Conservation (phyloP, 2,329 filamentous ascomycete genomes). For the Hymenoscyphus albidus region DNA sequence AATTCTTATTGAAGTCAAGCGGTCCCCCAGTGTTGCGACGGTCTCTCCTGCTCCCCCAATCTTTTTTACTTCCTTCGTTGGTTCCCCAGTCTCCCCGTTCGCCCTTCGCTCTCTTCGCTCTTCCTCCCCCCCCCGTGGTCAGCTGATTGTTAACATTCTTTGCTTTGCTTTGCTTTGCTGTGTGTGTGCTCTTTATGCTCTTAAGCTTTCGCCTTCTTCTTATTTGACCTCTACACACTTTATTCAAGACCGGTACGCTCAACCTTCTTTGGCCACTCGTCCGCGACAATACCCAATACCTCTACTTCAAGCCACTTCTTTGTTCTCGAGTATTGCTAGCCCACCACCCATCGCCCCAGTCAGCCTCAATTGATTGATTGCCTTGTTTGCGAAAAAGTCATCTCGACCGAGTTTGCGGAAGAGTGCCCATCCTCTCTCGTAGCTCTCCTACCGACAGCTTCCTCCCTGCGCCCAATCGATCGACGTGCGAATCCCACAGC, state of each 20-base stretch:
- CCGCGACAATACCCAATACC: constrained; percentile 21
- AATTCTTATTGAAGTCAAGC: not conserved
- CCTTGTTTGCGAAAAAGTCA: not conserved
- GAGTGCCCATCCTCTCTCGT: not conserved
- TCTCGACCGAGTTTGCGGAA: not conserved
- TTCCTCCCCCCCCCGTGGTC: constrained; percentile 2
- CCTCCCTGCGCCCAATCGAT: not conserved
- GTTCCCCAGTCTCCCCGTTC: not conserved
- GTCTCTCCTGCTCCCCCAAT: not conserved
- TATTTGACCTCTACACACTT: constrained; percentile 17
- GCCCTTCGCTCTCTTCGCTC: constrained; percentile 3
- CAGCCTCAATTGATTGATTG: not conserved
- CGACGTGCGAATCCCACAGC: not conserved
- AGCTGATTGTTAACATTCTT: constrained; percentile 8
- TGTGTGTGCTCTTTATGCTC: constrained; percentile 22
- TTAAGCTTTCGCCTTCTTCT: constrained; percentile 13
- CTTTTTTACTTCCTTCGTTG: constrained; percentile 5
- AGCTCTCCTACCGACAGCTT: not conserved
- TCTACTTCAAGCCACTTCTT: constrained; percentile 33
- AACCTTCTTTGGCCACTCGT: constrained; percentile 26
- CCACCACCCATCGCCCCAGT: not conserved
- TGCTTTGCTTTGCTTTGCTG: constrained; percentile 6
- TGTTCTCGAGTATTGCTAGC: constrained; percentile 31
- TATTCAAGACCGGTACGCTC: constrained; percentile 16
- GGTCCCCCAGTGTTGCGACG: not conserved